Conservation (phyloP, 495 filamentous ascomycete genomes). For the Penicillium samsonianum region DNA sequence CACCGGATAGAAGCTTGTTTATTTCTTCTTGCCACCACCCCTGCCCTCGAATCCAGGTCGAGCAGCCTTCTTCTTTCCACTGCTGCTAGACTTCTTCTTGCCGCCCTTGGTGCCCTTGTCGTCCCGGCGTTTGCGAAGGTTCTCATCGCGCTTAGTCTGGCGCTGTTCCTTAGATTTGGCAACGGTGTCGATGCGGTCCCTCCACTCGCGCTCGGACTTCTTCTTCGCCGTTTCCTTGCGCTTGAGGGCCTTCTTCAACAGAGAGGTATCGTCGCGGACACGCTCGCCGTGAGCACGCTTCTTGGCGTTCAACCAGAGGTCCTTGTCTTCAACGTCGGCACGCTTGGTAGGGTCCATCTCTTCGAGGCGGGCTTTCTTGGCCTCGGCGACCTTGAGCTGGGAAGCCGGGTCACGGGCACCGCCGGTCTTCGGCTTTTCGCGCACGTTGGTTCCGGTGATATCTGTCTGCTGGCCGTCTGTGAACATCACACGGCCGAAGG, state of each 20-base stretch:
- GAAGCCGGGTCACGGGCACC: constrained; percentile 80
- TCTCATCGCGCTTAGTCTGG: constrained; percentile 87
- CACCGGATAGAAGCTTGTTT: constrained; percentile 33
- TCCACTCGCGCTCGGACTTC: constrained; percentile 90
- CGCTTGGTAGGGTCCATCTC: constrained; percentile 74
- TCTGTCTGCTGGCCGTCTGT: constrained; percentile 78
- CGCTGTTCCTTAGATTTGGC: constrained; percentile 71
- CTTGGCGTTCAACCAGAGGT: constrained; percentile 88
- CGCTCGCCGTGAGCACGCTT: constrained; percentile 88
- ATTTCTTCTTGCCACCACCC: constrained; percentile 49
- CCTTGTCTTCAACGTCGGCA: constrained; percentile 86
- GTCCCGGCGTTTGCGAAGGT: constrained; percentile 81
- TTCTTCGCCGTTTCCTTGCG: constrained; percentile 85
- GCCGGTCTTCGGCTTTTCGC: constrained; percentile 62
- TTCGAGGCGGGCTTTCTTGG: constrained; percentile 70
- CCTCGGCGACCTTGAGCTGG: constrained; percentile 66
- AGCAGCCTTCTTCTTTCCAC: constrained; percentile 59
- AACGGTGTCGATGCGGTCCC: constrained; percentile 74
- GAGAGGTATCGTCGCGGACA: constrained; percentile 80
- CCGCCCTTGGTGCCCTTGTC: constrained; percentile 66
- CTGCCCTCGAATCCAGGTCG: constrained; percentile 92
- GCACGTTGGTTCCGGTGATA: constrained; percentile 60
- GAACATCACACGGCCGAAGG: constrained; percentile 86
- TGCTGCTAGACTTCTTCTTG: constrained; percentile 57
- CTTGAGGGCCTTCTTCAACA: constrained; percentile 94